Base-by-base conservation (phyloP, 1,284 basidiomycete genomes). In the Cutaneotrichosporon dermatis region DNA sequence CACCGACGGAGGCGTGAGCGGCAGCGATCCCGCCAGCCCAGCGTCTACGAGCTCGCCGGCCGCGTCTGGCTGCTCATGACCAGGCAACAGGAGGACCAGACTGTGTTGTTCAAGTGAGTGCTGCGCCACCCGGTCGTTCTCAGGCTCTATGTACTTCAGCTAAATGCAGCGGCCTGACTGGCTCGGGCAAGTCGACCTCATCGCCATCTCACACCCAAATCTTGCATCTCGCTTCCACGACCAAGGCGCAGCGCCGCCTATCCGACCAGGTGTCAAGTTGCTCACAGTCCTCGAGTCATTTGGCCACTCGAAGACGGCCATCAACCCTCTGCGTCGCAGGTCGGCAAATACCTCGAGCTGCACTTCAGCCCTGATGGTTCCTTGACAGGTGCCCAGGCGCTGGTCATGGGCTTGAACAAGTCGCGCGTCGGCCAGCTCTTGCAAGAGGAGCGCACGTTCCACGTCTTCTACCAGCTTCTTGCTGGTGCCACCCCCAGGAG, bases 381-480 rank as follows among this genome's bases (percentile, higher is more conserved):
- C 4, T 49, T 68, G 35, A 80, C 82, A 34, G 86, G 86, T 4
- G 89, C 89, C 3, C 92, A 93, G 72, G 82, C 88, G 2, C 83
- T 96, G 46, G 84, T 90, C 2, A 95, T 86, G 68, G 90, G 85
- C 0, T 83, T 96, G 44, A 92, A 96, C 82, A 94, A 94, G 77
- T 86, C 85, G 16, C 85, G 92, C 5, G 82, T 96, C 33, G 82
- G 80, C 61, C 82, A 83, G n/a, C 85, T 94, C 43, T 78, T 83
- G 8, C 85, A 88, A 66, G 90, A 92, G 76, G 92, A 96, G 75
- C 86, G 93, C 35, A 87, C 89, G 4, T 98, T 88, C 79, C 92
- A 97, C 72, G 84, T 94, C 49, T 95, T 98, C 79, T 94, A 96
- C 80, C 91, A 96, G 79, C 83, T 93, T 64, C 81, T 94, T 12